Evolutionary conservation across 768 basidiomycete species (phyloP).

Genomic region (Naganishia friedmannii): DNA sequence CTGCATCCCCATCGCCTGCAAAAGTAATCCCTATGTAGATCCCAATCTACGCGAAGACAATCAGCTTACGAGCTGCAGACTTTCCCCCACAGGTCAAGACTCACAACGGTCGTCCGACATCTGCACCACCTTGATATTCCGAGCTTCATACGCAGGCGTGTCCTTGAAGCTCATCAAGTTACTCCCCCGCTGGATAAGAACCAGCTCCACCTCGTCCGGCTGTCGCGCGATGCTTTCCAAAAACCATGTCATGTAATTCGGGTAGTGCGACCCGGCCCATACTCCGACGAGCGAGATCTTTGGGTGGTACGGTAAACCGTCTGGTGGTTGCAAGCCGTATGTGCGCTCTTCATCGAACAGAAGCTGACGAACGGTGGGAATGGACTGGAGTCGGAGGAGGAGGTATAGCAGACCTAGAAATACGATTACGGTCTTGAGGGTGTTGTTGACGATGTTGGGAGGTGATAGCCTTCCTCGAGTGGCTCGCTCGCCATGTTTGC

Average conservation of each 20-base stretch:
- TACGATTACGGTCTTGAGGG: neutral
- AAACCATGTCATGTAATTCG: slow-evolving; percentile 29
- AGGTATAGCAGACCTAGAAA: neutral
- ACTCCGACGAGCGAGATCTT: slow-evolving; percentile 23
- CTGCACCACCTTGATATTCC: slow-evolving; percentile 34
- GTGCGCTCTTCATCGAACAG: neutral
- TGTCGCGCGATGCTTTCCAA: slow-evolving; percentile 34
- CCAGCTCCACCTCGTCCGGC: slow-evolving; percentile 31
- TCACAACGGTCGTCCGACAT: slow-evolving; percentile 23
- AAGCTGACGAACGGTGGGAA: neutral
- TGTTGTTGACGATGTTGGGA: neutral
- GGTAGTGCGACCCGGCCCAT: slow-evolving; percentile 7
- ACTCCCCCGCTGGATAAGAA: slow-evolving; percentile 32
- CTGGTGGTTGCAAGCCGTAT: neutral
- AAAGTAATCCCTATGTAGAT: slow-evolving; percentile 33
- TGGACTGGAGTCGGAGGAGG: neutral
- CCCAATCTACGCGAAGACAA: neutral
- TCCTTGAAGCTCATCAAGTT: slow-evolving; percentile 21
- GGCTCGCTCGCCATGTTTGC: too few species aligned
- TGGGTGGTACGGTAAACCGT: slow-evolving; percentile 6
- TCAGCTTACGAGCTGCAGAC: neutral
- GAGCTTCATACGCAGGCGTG: slow-evolving; percentile 5
- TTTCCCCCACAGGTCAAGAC: slow-evolving; percentile 6
- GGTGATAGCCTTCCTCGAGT: too few species aligned
- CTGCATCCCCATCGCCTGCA: slow-evolving; percentile 35